phyloP scores from a whole-genome alignment of 495 filamentous ascomycete species.

The Daldinia concentrica region DNA sequence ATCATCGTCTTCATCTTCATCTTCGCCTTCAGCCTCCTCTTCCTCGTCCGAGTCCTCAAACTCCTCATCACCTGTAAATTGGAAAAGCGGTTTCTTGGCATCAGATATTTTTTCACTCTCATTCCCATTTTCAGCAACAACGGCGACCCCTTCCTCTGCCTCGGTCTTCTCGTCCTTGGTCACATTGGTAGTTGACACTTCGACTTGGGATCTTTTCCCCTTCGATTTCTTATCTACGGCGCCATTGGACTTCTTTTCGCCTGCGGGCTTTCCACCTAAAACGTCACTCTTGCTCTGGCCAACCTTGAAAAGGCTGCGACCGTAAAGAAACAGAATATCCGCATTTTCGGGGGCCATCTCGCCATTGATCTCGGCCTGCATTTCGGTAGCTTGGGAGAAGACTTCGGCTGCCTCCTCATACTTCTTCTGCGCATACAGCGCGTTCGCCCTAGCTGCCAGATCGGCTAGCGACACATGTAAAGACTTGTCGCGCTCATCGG shows the following conservation, averaged over 20 bases:
- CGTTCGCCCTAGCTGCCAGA: constrained; percentile 63
- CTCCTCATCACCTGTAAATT: constrained; percentile 94
- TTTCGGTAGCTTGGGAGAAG: constrained; percentile 86
- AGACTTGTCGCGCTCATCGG: constrained; percentile 54
- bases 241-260: constrained; percentile 60
- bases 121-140: constrained; percentile 51
- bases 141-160: constrained; percentile 60
- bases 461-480: constrained; percentile 67
- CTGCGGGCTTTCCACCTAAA: constrained; percentile 81
- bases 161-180: constrained; percentile 55
- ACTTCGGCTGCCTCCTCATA: constrained; percentile 83
- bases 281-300: constrained; percentile 95
- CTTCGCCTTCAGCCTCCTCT: constrained; percentile 54
- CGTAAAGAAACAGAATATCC: constrained; percentile 92
- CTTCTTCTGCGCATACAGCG: constrained; percentile 81
- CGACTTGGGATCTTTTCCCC: constrained; percentile 43
- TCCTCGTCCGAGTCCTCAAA: constrained; percentile 82
- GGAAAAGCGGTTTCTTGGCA: constrained; percentile 77
- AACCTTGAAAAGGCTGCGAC: constrained; percentile 89
- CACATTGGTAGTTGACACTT: constrained; percentile 29
- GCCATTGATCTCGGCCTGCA: constrained; percentile 91
- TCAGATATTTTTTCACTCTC: constrained; percentile 48
- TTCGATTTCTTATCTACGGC: constrained; percentile 53
- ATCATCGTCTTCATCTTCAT: constrained; percentile 82
- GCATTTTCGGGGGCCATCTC: constrained; percentile 90